These are phyloP conservation scores for Naganishia randhawae DNA, from an alignment of 768 basidiomycete species.

Conservation along the genomic window DNA sequence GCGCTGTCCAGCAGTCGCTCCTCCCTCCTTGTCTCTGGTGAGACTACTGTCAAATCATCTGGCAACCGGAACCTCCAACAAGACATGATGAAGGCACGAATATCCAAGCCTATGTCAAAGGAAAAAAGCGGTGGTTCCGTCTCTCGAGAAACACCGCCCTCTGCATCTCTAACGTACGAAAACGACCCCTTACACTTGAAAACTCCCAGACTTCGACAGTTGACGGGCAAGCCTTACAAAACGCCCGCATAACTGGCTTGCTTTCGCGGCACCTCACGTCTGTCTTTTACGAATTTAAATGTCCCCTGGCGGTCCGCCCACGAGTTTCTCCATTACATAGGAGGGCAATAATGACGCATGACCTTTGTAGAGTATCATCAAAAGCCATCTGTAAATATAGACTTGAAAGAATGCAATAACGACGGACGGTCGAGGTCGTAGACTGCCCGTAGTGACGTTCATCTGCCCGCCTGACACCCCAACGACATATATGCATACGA, in stretches of 20 bases:
- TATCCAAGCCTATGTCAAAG: background rate
- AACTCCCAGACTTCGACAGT: background rate
- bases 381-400: too few species aligned
- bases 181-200: background rate
- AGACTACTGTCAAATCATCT: background rate
- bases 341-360: background rate
- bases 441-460: too few species aligned
- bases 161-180: background rate
- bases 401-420: too few species aligned
- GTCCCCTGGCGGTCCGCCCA: background rate
- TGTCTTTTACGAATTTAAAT: background rate
- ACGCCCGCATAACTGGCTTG: background rate
- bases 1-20: background rate
- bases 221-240: slow-evolving; percentile 9
- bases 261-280: background rate
- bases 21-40: background rate
- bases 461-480: too few species aligned
- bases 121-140: background rate
- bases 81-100: slow-evolving; percentile 20
- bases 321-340: background rate
- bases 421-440: too few species aligned
- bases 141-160: background rate
- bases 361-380: background rate
- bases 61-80: background rate
- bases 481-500: too few species aligned